Evolutionary conservation across 1,139 yeast genomes (phyloP), one percentile per base, ranked within the genome.

Genomic region (Geotrichum macrosporum): DNA sequence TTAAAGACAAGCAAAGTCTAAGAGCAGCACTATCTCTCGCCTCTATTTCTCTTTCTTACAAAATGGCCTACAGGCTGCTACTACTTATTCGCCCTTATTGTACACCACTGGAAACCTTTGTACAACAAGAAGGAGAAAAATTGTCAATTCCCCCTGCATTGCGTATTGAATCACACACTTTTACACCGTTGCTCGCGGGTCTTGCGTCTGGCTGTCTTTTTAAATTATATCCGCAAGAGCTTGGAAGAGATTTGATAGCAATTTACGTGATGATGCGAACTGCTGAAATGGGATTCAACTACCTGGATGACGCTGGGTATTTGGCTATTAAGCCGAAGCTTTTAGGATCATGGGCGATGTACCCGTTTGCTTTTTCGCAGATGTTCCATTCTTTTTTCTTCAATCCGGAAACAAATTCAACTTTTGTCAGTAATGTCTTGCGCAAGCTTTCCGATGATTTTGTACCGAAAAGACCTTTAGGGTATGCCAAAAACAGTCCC

Each of bases 331-430:
- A 66, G 51, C 71, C 72, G 5, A 57, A 65, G 39, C 50, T 63
- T 42, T 50, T 67, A 18, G 72, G 71, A 1, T 58, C 71, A 10
- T 69, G 73, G 73, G 58, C 64, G 10, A 55, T 70, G 45, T 67
- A 69, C 56, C 74, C 74, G 5, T 52, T 68, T 30, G 69, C 73
- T 12, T 59, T 65, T 51, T 61, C 69, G n/a, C 72, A 69, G 56
- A 60, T 70, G 42, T 64, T 68, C 49, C 62, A 67, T 51, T 53
- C 68, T 3, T 64, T 64, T 41, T 55, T 67, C 33, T 59, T 62
- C 51, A 59, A 67, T 43, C 68, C 67, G 3, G 71, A 66, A 30
- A 55, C 61, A 38, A 60, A 66, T 37, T 69, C 73, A 1, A 41
- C 52, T 18, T 55, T 57, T 27, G 66, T 69, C 55, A 55, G 53